phyloP scores from a whole-genome alignment of 73 alveolate species.

The Paramecium bursaria region DNA sequence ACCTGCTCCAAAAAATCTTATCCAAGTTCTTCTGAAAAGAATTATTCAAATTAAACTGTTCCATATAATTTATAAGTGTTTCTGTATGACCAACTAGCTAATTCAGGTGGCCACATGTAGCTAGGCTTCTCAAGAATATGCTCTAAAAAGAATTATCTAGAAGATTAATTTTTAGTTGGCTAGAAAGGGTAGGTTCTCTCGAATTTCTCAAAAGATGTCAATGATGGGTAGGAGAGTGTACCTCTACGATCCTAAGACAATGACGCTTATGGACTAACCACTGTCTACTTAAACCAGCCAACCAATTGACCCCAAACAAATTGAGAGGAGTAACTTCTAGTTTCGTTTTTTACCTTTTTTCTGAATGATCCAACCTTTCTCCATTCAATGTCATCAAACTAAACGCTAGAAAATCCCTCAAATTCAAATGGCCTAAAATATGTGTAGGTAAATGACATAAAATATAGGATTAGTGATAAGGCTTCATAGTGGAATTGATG shows the following conservation, averaged over 20 bases:
- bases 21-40: slow-evolving; percentile 44
- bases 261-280: slow-evolving; percentile 69
- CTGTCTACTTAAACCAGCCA: slow-evolving; percentile 71
- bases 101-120: slow-evolving; percentile 73
- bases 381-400: slow-evolving; percentile 57
- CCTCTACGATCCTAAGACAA: slow-evolving; percentile 71
- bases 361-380: slow-evolving; percentile 58
- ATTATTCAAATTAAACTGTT: slow-evolving; percentile 17
- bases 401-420: slow-evolving; percentile 28
- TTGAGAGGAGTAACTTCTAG: slow-evolving; percentile 58
- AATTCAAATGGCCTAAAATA: slow-evolving; percentile 59
- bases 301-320: slow-evolving; percentile 66
- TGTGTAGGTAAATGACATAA: slow-evolving; percentile 65
- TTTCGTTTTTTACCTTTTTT: slow-evolving; percentile 62
- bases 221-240: slow-evolving; percentile 61
- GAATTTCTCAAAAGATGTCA: slow-evolving; percentile 44
- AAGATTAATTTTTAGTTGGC: slow-evolving; percentile 36
- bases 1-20: slow-evolving; percentile 40
- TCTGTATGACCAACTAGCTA: slow-evolving; percentile 67
- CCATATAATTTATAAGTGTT: slow-evolving; percentile 57
- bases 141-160: slow-evolving; percentile 35
- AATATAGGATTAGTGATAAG: slow-evolving; percentile 59
- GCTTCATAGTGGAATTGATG: slow-evolving; percentile 63
- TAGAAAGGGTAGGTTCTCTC: slow-evolving; percentile 64
- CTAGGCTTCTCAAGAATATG: slow-evolving; percentile 67